Base-by-base conservation (phyloP, 2,329 filamentous ascomycete genomes). In the Alternaria angustiovoidea region DNA sequence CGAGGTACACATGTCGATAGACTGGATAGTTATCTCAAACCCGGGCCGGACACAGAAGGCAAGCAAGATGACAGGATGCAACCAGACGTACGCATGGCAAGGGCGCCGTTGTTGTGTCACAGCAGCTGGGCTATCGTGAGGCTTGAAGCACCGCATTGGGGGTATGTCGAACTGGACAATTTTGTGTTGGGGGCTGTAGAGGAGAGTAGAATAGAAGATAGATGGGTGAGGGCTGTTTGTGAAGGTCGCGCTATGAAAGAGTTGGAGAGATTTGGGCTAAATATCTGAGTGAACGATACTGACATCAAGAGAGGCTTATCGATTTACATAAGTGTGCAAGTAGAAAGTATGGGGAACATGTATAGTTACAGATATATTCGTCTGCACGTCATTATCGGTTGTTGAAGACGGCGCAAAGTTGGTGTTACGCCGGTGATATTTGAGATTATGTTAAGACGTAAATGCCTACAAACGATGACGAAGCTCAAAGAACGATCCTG, bases 141-240 rank as follows among this genome's bases (percentile, higher is more conserved):
- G 26, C 28, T 59, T 30, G 51, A 59, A 38, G 26, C 51, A 5
- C 30, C 34, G 12, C 34, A 59, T 20, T 59, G 51, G 51, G 44
- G 57, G 2, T 24, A 38, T 20, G 11, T 49, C 0, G 57, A 59
- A 2, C 0, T 59, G 12, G 57, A 59, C 12, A 18, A 22, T 20
- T 30, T 16, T 18, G 51, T 59, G 2, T 28, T 42, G 20, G 52
- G 30, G 1, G 34, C 44, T 24, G 57, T 46, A 3, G 24, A 59
- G 11, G 44, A 59, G 18, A 2, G 9, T 12, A 44, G 38, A 1
- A 30, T 48, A 20, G 6, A 20, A 9, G 24, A 51, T 38, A 28
- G 11, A n/a, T 59, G 42, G 48, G 26, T 16, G 7, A 20, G 14
- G 8, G 2, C 4, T 2, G 18, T 30, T 4, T 24, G 38, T 12